Evolutionary conservation across 495 filamentous ascomycete genomes (phyloP).

Genomic region (Lophiostoma macrostomum): DNA sequence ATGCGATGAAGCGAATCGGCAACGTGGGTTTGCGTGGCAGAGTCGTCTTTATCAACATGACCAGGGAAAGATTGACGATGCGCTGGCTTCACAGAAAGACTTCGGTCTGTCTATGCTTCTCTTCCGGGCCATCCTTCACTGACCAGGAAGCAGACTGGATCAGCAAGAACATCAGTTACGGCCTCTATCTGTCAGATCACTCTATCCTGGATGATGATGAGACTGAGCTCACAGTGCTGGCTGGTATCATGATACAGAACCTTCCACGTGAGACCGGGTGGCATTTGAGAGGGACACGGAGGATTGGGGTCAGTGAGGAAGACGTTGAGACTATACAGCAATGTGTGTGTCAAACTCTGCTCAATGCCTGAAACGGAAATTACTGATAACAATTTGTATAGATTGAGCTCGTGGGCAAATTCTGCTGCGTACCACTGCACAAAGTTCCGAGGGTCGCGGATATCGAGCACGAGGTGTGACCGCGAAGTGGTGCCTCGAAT

Average conservation of each 20-base stretch:
- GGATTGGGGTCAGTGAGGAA: conserved; percentile 36
- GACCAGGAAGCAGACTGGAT: conserved; percentile 32
- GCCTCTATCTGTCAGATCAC: conserved; percentile 41
- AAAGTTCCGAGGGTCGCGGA: conserved; percentile 38
- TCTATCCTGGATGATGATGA: conserved; percentile 38
- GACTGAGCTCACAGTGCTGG: conserved; percentile 39
- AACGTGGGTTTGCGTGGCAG: conserved; percentile 37
- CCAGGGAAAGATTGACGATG: conserved; percentile 28
- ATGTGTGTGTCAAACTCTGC: conserved; percentile 29
- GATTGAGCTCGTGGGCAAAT: conserved; percentile 38
- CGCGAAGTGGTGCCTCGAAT: no score
- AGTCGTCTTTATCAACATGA: conserved; percentile 36
- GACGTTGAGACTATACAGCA: conserved; percentile 41
- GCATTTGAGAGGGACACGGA: conserved; percentile 37
- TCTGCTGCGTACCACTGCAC: conserved; percentile 33
- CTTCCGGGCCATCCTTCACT: background rate
- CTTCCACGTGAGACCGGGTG: conserved; percentile 35
- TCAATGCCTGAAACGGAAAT: background rate
- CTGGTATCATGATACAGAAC: conserved; percentile 42
- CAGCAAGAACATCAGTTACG: conserved; percentile 40
- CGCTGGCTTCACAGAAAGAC: conserved; percentile 37
- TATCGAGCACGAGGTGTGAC: conserved; percentile 39
- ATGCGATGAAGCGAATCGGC: conserved; percentile 35
- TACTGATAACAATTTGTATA: conserved; percentile 11
- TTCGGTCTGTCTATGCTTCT: conserved; percentile 26